Evolutionary conservation across 345 rosid genomes (phyloP).

Genomic region (Gossypium mustelinum): DNA sequence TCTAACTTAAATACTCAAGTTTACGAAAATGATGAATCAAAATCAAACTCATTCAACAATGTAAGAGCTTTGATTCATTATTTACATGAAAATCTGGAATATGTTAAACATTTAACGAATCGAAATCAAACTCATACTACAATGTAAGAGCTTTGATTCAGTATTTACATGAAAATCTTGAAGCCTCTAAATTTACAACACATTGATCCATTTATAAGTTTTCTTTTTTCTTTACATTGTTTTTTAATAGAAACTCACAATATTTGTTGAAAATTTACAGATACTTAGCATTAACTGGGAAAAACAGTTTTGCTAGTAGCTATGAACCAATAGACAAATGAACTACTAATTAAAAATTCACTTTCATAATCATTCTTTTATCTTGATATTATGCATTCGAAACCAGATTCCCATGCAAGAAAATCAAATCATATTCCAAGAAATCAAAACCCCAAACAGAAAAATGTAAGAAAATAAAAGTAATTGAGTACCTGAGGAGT

Average conservation of each 20-base stretch:
- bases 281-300: too few relatives aligned
- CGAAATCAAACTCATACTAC: background rate
- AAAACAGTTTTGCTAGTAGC: too few relatives aligned
- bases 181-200: background rate
- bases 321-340: too few relatives aligned
- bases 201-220: background rate
- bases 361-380: background rate
- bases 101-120: too few relatives aligned
- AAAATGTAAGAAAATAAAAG: background rate
- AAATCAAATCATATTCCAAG: conserved; percentile 1
- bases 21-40: too few relatives aligned
- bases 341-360: background rate
- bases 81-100: too few relatives aligned
- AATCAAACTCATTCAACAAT: too few relatives aligned
- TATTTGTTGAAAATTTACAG: background rate
- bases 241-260: background rate
- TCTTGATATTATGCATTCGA: background rate
- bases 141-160: background rate
- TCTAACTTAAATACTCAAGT: too few relatives aligned
- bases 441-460: background rate
- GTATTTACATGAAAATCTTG: background rate
- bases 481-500: conserved; percentile 71
- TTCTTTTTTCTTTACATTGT: background rate
- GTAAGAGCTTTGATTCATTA: too few relatives aligned
- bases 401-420: conserved; percentile 12